Evolutionary conservation across 129 eudicot genomes (phyloP).

Genomic region (Chrysanthemum makinoi): DNA sequence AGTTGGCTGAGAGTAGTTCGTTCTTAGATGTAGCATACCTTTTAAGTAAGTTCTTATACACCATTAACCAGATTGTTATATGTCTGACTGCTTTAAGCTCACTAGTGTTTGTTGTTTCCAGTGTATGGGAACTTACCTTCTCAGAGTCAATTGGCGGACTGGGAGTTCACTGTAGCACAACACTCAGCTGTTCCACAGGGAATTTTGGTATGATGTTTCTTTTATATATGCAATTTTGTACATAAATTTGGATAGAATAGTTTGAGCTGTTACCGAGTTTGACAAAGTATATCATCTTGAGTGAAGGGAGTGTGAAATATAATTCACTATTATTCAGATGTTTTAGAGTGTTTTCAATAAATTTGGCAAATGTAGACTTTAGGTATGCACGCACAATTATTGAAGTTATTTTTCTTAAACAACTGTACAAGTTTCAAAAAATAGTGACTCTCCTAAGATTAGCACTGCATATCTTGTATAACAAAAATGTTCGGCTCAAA

Average conservation of each 20-base stretch:
- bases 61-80: too few relatives aligned
- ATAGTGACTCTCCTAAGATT: too few relatives aligned
- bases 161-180: slow-evolving; percentile 94
- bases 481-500: too few relatives aligned
- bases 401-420: too few relatives aligned
- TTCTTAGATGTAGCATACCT: slow-evolving; percentile 94
- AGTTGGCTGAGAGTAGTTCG: slow-evolving; percentile 86
- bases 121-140: slow-evolving; percentile 97
- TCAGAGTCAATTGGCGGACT: slow-evolving; percentile 74
- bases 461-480: too few relatives aligned
- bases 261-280: not conserved
- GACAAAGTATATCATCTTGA: not conserved
- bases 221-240: not conserved
- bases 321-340: not conserved
- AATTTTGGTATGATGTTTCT: slow-evolving; percentile 54
- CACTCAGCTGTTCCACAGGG: slow-evolving; percentile 99
- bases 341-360: not conserved
- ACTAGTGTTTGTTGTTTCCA: slow-evolving; percentile 26
- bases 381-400: too few relatives aligned
- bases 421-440: too few relatives aligned
- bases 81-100: not conserved
- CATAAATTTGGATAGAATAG: not conserved
- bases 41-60: slow-evolving; percentile 46
- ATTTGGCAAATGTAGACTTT: too few relatives aligned
- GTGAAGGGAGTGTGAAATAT: too few relatives aligned